Percentiles rank a stretch among this genome's conserved stretches.
Conservation (phyloP, 78 protist species). For the Dictyostelium firmibasis region DNA sequence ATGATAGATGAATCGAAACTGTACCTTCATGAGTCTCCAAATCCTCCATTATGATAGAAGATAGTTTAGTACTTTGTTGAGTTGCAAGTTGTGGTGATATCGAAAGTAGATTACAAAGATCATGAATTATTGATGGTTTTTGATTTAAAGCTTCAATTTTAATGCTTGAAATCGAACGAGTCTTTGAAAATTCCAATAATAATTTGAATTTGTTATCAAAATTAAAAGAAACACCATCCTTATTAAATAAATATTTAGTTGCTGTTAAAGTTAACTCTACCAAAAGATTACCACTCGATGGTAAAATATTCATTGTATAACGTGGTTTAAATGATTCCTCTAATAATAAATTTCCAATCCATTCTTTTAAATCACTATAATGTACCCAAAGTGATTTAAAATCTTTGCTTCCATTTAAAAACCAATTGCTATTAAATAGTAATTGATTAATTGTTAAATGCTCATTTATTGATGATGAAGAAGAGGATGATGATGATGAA, state of each 20-base stretch:
- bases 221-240: constrained; percentile 64
- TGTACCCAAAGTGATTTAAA: constrained; percentile 26
- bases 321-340: constrained; percentile 73
- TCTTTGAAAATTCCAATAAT: constrained; percentile 37
- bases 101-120: constrained; percentile 12
- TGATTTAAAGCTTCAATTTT: constrained; percentile 28
- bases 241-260: constrained; percentile 58
- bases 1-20: background rate
- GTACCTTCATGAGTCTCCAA: constrained; percentile 15
- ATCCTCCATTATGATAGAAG: background rate
- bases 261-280: constrained; percentile 46
- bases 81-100: background rate
- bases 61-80: background rate
- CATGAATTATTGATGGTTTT: background rate
- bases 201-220: constrained; percentile 63
- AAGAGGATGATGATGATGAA: background rate
- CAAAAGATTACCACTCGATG: background rate
- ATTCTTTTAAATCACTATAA: constrained; percentile 4
- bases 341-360: constrained; percentile 42
- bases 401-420: background rate
- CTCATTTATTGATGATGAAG: background rate
- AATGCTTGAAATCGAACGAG: constrained; percentile 1
- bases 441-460: background rate
- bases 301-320: background rate
- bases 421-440: background rate